phyloP scores from a whole-genome alignment of 2,329 filamentous ascomycete species.

The Beauveria medogensis region DNA sequence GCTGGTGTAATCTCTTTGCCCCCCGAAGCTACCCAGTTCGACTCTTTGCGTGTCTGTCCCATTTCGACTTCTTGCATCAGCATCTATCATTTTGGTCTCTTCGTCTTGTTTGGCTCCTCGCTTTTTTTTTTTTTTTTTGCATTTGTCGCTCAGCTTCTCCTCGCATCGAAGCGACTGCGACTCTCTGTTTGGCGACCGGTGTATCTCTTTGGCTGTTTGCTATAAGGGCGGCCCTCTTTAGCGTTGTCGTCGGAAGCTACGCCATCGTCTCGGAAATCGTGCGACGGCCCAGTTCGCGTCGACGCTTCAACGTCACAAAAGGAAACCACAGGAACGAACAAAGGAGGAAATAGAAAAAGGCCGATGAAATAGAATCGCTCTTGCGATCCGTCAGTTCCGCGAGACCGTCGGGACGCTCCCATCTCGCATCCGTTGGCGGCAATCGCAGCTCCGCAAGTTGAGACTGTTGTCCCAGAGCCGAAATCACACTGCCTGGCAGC shows the following conservation, averaged over 20 bases:
- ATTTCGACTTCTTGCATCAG: neutral
- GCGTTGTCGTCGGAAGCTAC: neutral
- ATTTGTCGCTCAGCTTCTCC: neutral
- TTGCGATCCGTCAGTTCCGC: neutral
- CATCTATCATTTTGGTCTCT: neutral
- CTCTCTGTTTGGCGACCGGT: neutral
- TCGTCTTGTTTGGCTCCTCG: neutral
- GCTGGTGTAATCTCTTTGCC: conserved; percentile 5
- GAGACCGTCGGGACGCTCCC: neutral
- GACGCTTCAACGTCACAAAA: neutral
- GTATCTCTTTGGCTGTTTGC: conserved; percentile 3
- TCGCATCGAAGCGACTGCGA: neutral
- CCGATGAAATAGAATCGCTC: neutral
- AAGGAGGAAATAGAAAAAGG: neutral
- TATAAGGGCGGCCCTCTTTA: conserved; percentile 5
- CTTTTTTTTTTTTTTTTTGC: neutral
- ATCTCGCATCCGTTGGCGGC: neutral
- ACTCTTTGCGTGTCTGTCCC: neutral
- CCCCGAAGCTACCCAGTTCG: conserved; percentile 3
- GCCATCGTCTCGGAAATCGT: neutral
- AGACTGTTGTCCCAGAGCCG: conserved; percentile 12
- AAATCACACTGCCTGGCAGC: conserved; percentile 12
- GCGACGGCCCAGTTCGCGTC: neutral
- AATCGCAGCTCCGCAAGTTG: conserved; percentile 9
- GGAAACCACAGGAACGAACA: neutral